Evolutionary conservation across 2,329 filamentous ascomycete genomes (phyloP), one percentile per base, ranked within the genome.

Genomic region (Biscogniauxia marginata): DNA sequence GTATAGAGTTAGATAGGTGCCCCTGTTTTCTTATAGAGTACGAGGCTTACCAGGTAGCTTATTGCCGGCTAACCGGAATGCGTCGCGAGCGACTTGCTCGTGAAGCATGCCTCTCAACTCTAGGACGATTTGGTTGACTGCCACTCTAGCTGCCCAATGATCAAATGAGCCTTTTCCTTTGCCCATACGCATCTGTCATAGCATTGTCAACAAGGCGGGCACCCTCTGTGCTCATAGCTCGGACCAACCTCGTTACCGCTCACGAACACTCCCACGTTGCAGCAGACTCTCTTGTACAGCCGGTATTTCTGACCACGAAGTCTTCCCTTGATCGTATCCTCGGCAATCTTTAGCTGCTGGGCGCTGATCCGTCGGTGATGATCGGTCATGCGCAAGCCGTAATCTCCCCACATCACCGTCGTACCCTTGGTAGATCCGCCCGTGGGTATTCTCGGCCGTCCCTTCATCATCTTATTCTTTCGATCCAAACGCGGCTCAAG

Each of bases 111-210:
- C 95, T 74, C 91, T 92, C 64, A 99, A 77, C 76, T 99, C 95
- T 65, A 99, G 96, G 19, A 97, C 79, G 49, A 99, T 85, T 73
- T 95, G 90, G 75, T 90, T 96, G 51, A 98, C 91, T 7, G 91
- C 86, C 64, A 98, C 87, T 74, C 93, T 86, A 20, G 89, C 85
- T 4, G 93, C 92, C 95, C 95, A 99, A 71, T 96, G 91, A 73
- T 99, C 95, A 71, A 99, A 98, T 60, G 88, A 90, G 66, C 95
- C 95, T 74, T 99, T 99, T 76, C 95, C 95, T 77, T 98, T 99
- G 73, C 95, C 95, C 96, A 99, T 99, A 84, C 95, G 89, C 73
- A 91, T 89, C 85, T 88, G 63, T 6, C 48, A 52, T 53, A 48
- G 4, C 18, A 46, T 56, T 7, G 48, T 68, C 55, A 65, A 51